Conservation (phyloP, 257 asterid genomes). For the Fraxinus pennsylvanica region DNA sequence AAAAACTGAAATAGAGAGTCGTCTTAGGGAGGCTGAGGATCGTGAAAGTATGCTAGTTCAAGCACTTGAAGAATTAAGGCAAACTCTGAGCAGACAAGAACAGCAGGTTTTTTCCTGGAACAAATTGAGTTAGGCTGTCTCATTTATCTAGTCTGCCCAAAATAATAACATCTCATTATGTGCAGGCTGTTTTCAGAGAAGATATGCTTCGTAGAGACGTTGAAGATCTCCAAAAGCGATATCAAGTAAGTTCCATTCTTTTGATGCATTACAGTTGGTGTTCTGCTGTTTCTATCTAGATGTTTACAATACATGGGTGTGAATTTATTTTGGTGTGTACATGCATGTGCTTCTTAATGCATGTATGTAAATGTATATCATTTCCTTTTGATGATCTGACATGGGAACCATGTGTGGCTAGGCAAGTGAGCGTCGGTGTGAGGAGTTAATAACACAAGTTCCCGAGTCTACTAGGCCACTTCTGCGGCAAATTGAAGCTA, state of each 20-base stretch:
- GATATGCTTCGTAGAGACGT: slow-evolving; percentile 91
- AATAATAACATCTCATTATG: slow-evolving; percentile 22
- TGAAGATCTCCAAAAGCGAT: slow-evolving; percentile 96
- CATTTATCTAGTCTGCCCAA: slow-evolving; percentile 13
- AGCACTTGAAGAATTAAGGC: slow-evolving; percentile 57
- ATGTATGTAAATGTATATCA: neutral
- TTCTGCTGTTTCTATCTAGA: neutral
- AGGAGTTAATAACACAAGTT: slow-evolving; percentile 94
- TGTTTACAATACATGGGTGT: neutral
- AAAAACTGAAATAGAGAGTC: slow-evolving; percentile 76
- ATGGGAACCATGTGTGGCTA: slow-evolving; percentile 30
- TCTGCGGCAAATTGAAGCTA: slow-evolving; percentile 97
- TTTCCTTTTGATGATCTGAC: slow-evolving; percentile 16
- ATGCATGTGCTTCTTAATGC: neutral
- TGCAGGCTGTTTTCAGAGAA: slow-evolving; percentile 90
- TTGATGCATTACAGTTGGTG: slow-evolving; percentile 2
- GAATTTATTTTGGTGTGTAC: neutral
- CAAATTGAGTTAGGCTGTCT: slow-evolving; percentile 11
- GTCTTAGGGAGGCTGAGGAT: slow-evolving; percentile 49
- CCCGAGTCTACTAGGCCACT: slow-evolving; percentile 99
- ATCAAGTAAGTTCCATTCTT: slow-evolving; percentile 55
- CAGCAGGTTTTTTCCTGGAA: slow-evolving; percentile 68
- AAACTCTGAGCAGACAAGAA: slow-evolving; percentile 56
- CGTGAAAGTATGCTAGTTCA: slow-evolving; percentile 58
- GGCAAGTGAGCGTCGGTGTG: slow-evolving; percentile 98